Evolutionary conservation across 768 basidiomycete genomes (phyloP), one percentile per base, ranked within the genome.

Genomic region (Boletus vermiculosoides): DNA sequence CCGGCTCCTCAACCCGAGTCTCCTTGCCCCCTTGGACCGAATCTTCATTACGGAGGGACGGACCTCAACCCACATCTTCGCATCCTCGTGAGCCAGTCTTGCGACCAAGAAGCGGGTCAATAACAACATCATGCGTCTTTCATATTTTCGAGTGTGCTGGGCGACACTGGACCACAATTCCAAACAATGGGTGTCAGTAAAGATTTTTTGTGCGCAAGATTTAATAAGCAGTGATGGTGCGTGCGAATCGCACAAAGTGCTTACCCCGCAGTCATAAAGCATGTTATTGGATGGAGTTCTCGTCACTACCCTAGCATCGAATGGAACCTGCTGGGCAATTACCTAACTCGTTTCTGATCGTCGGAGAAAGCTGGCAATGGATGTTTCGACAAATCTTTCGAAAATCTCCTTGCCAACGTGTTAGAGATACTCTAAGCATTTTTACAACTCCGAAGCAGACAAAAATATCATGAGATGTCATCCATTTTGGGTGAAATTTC

Each of bases 21-120:
- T 60, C 49, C 53, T 45, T 20, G 50, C 44, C 44, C 57, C 50
- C 53, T 40, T 56, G 41, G 37, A 50, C 64, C 56, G 48, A 59
- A 54, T 18, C n/a, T 68, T 64, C 64, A 62, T 59, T 61, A 52
- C 68, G 66, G 61, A 61, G 40, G 54, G 36, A 49, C 60, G 66
- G 51, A 45, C 46, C 47, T 55, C 39, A 46, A 11, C 40, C 20
- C 46, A 57, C 44, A 40, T 42, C 61, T 50, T 67, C 57, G 47
- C 41, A 48, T 9, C 59, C 59, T 56, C 66, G 50, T 50, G 57
- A 59, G 20, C 36, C 16, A 37, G 37, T 56, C 54, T 52, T 54
- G 42, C 48, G 45, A 53, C 63, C 54, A 22, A 50, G 51, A 61
- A 48, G 37, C 45, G 34, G 13, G 49, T 37, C 55, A 34, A 50